Evolutionary conservation across 352 stramenopile species (phyloP).

Genomic region (Paralagenidium karlingii): DNA sequence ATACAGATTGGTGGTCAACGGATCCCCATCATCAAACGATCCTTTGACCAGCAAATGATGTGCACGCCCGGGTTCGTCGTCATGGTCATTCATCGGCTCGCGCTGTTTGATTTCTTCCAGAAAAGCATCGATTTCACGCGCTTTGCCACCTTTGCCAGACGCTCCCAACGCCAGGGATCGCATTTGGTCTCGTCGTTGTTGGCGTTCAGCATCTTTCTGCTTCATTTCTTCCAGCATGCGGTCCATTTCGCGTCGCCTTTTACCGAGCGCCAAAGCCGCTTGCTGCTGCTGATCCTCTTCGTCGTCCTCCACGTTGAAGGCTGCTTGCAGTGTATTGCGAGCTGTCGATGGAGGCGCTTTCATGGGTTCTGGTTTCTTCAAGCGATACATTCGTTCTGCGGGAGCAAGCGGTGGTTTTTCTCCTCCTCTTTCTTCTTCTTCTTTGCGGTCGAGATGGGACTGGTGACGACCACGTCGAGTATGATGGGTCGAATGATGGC

Average conservation of each 20-base stretch:
- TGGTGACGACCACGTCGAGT: too few relatives aligned
- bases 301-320: too few relatives aligned
- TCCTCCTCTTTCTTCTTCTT: too few relatives aligned
- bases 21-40: conserved; percentile 77
- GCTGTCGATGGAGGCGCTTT: too few relatives aligned
- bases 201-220: conserved; percentile 22
- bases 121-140: conserved; percentile 79
- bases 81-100: conserved; percentile 3
- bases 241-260: conserved; percentile 50
- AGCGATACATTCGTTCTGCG: too few relatives aligned
- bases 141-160: conserved; percentile 18
- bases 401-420: too few relatives aligned
- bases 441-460: too few relatives aligned
- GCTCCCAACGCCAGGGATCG: neutral
- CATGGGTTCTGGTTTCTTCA: too few relatives aligned
- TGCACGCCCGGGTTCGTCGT: conserved; percentile 7
- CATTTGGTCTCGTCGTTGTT: conserved; percentile 9
- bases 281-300: too few relatives aligned
- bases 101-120: conserved; percentile 82
- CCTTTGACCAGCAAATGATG: conserved; percentile 41
- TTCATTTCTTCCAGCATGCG: conserved; percentile 64
- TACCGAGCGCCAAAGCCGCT: too few relatives aligned
- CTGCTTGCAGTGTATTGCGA: too few relatives aligned
- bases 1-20: conserved; percentile 89
- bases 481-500: too few relatives aligned